These are phyloP conservation scores for Centaurea solstitialis DNA, from an alignment of 129 eudicot genomes.

Conservation along the genomic window DNA sequence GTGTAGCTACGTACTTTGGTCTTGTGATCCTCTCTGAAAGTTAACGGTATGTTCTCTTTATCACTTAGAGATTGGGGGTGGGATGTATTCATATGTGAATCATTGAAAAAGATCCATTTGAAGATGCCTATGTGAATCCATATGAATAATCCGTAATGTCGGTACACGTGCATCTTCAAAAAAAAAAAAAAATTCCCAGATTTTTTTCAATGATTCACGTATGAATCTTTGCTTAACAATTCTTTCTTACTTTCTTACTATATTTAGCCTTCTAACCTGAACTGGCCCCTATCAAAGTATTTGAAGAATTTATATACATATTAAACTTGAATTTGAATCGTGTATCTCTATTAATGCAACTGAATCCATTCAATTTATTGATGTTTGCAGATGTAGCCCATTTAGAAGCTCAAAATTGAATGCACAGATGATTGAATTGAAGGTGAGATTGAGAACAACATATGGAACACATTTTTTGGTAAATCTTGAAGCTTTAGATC, in stretches of 20 bases:
- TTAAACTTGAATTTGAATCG: neutral
- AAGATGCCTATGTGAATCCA: neutral
- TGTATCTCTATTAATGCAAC: neutral
- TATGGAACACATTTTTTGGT: conserved; percentile 11
- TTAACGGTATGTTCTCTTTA: conserved; percentile 18
- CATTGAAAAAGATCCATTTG: no score
- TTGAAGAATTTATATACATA: conserved; percentile 1
- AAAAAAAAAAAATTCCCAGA: no score
- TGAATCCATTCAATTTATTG: neutral
- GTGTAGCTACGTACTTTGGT: conserved; percentile 64
- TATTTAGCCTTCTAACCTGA: neutral
- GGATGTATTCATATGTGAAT: no score
- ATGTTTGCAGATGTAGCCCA: conserved; percentile 15
- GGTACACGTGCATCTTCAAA: neutral
- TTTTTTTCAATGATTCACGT: neutral
- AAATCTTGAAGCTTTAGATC: conserved; percentile 12
- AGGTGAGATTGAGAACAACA: conserved; percentile 7
- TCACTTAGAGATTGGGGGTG: no score
- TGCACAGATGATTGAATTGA: conserved; percentile 27
- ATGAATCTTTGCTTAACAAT: neutral
- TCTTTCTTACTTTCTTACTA: neutral
- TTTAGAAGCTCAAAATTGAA: conserved; percentile 17
- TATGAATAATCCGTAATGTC: neutral
- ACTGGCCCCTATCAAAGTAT: neutral
- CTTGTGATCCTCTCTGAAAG: conserved; percentile 56